phyloP scores from a whole-genome alignment of 2,329 filamentous ascomycete genomes.

The Calycina herbarum region DNA sequence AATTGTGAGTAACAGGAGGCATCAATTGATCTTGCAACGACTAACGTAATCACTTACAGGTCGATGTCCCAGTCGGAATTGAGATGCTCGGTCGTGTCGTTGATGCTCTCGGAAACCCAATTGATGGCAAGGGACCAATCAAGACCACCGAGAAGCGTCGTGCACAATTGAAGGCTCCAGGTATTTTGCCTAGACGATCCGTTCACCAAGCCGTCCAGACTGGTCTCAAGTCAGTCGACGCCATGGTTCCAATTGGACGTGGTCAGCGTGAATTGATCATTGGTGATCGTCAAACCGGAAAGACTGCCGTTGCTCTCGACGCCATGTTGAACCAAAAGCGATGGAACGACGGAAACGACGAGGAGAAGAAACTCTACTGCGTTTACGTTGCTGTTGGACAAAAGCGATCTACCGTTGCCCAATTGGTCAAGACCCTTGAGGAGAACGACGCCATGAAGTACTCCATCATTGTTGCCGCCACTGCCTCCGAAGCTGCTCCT shows the following conservation, averaged over 20 bases:
- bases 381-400: slow-evolving; percentile 98
- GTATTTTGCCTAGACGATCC: slow-evolving; percentile 94
- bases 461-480: slow-evolving; percentile 88
- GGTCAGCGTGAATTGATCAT: slow-evolving; percentile 99
- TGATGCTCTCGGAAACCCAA: slow-evolving; percentile 98
- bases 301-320: slow-evolving; percentile 98
- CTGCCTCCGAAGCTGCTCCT: slow-evolving; percentile 93
- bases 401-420: slow-evolving; percentile 98
- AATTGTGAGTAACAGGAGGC: slow-evolving; percentile 70
- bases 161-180: slow-evolving; percentile 98
- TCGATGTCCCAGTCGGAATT: slow-evolving; percentile 91
- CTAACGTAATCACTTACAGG: slow-evolving; percentile 52
- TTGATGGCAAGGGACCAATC: slow-evolving; percentile 97
- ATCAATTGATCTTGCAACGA: slow-evolving; percentile 1
- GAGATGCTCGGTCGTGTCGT: slow-evolving; percentile 97
- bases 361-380: slow-evolving; percentile 99
- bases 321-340: slow-evolving; percentile 99
- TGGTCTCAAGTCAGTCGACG: slow-evolving; percentile 97
- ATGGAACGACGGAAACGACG: slow-evolving; percentile 86
- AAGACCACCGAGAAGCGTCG: slow-evolving; percentile 89
- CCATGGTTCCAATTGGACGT: slow-evolving; percentile 99
- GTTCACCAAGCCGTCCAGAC: slow-evolving; percentile 99
- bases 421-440: slow-evolving; percentile 99
- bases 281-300: slow-evolving; percentile 99
- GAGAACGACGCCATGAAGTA: slow-evolving; percentile 99